A percentile compares a stretch with the other conserved stretches of the same genome.
Evolutionary conservation across 2,329 filamentous ascomycete genomes (phyloP).

Genomic region (Hymenoscyphus occultus): DNA sequence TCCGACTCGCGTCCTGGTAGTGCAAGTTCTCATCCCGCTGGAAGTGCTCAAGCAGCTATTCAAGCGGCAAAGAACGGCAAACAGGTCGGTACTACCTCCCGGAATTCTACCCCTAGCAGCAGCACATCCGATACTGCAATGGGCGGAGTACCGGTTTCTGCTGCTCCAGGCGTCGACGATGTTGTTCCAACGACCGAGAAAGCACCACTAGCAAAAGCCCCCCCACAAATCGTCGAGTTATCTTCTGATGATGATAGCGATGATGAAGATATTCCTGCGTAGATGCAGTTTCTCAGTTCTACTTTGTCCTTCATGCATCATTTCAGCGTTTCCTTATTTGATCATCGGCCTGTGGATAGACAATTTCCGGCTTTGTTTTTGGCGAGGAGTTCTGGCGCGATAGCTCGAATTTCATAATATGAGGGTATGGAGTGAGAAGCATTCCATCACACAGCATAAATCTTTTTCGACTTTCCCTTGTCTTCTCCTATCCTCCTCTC

Average conservation of each 20-base stretch:
- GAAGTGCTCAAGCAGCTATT: neutral
- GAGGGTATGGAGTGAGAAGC: neutral
- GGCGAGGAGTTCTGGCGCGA: neutral
- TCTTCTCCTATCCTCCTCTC: too few species aligned
- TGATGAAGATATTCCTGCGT: constrained; percentile 4
- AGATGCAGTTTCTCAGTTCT: neutral
- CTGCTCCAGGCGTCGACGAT: neutral
- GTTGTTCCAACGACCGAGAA: neutral
- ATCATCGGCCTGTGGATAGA: neutral
- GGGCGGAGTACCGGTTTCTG: neutral
- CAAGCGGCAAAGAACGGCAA: neutral
- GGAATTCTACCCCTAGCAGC: neutral
- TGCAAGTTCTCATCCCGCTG: too few species aligned
- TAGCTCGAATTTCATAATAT: neutral
- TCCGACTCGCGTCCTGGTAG: neutral
- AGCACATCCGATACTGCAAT: neutral
- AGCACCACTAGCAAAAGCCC: neutral
- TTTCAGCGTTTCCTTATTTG: neutral
- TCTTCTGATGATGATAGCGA: constrained; percentile 1
- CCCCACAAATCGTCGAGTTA: neutral
- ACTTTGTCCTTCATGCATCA: neutral
- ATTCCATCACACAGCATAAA: neutral
- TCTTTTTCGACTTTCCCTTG: too few species aligned
- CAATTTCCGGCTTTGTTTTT: neutral
- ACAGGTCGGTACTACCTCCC: neutral